phyloP scores from a whole-genome alignment of 139 green algal species.

The Coccomyxa sp. region DNA sequence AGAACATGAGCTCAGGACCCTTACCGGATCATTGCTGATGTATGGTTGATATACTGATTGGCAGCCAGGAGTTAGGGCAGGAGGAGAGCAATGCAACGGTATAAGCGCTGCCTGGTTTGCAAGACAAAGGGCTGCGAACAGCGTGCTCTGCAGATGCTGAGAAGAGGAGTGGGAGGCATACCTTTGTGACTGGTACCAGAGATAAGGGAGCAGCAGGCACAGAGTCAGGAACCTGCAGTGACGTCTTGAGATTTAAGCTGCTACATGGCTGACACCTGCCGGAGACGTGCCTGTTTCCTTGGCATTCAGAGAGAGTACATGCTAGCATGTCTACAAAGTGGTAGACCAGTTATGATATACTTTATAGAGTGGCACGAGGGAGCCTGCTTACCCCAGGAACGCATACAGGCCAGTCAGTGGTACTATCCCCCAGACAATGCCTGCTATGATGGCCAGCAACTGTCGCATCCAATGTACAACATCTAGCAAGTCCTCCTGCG shows the following conservation, averaged over 20 bases:
- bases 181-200: background rate
- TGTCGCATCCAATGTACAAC: conserved; percentile 24
- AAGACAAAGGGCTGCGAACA: too few species aligned
- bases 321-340: too few species aligned
- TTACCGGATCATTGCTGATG: background rate
- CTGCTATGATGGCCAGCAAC: conserved; percentile 8
- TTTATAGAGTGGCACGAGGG: too few species aligned
- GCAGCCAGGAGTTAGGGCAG: too few species aligned
- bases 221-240: conserved; percentile 23
- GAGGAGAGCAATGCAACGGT: too few species aligned
- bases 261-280: too few species aligned
- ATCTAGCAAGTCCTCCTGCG: conserved; percentile 4
- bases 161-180: background rate
- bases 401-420: conserved; percentile 21
- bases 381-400: conserved; percentile 17
- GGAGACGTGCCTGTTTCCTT: too few species aligned
- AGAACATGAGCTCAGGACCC: background rate
- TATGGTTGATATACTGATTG: background rate
- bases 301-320: too few species aligned
- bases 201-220: conserved; percentile 8
- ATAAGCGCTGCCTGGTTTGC: too few species aligned
- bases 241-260: too few species aligned
- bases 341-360: too few species aligned
- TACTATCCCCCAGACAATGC: conserved; percentile 13
- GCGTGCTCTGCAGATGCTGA: too few species aligned